Conservation (phyloP, 164 flowering plant genomes). For the Macadamia tetraphylla region DNA sequence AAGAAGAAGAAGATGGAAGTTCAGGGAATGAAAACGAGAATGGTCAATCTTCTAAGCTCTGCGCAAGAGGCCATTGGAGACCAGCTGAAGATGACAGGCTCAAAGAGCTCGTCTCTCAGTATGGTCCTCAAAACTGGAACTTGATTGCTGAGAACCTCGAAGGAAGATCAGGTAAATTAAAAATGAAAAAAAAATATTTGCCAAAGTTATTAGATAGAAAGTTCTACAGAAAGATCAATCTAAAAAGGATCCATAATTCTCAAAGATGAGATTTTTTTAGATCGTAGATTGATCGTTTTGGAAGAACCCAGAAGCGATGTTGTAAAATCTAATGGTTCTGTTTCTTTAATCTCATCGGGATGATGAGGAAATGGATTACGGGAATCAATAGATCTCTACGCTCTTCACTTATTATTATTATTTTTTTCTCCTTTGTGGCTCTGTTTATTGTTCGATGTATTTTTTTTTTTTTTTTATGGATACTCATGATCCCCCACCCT, state of each 20-base stretch:
- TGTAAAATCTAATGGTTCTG: background rate
- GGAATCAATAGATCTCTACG: background rate
- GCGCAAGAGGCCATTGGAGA: constrained; percentile 76
- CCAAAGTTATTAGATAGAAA: no score
- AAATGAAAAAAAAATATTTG: background rate
- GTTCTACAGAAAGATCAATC: background rate
- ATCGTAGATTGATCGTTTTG: background rate
- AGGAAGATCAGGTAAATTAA: constrained; percentile 74
- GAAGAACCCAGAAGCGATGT: background rate
- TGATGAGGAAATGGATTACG: background rate
- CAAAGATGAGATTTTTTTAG: no score
- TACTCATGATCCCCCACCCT: background rate
- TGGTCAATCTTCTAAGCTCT: constrained; percentile 31
- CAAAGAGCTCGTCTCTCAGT: constrained; percentile 55
- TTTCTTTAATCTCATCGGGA: background rate
- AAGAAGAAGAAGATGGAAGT: constrained; percentile 7
- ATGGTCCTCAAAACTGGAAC: constrained; percentile 90
- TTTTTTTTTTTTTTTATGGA: background rate
- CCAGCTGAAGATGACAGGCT: constrained; percentile 73
- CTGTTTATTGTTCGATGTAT: background rate
- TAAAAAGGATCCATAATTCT: background rate
- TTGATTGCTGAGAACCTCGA: constrained; percentile 67
- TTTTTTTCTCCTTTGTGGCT: background rate
- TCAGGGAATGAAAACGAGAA: constrained; percentile 8
- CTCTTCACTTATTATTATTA: no score